Percentiles rank a stretch among this genome's conserved stretches.
Conservation (phyloP, 2,329 filamentous ascomycete genomes). For the Teratosphaeria zuluensis region DNA sequence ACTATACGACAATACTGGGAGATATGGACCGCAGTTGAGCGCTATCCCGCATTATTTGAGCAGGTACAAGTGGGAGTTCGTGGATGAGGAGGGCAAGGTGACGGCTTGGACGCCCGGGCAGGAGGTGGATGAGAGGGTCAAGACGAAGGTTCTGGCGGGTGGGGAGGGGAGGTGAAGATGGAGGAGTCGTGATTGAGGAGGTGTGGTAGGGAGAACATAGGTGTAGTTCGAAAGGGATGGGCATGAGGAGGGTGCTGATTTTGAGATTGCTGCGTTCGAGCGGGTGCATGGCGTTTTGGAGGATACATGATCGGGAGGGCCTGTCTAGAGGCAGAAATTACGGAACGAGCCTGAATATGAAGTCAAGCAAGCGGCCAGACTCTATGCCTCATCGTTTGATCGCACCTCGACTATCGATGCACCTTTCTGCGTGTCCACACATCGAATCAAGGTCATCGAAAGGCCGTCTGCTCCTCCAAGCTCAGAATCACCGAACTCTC, state of each 20-base stretch:
- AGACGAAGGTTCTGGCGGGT: conserved; percentile 23
- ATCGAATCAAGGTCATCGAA: too few relatives aligned
- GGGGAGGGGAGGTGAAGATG: conserved; percentile 11
- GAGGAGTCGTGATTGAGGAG: conserved; percentile 9
- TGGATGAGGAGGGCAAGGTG: conserved; percentile 84
- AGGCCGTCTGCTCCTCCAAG: too few relatives aligned
- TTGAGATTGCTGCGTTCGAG: neutral
- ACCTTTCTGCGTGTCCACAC: too few relatives aligned
- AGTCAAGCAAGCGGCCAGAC: too few relatives aligned
- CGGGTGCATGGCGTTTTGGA: neutral
- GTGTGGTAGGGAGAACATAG: neutral
- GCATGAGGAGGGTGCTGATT: neutral
- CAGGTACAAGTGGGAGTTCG: conserved; percentile 94
- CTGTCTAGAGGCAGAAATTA: too few relatives aligned
- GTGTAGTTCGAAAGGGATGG: neutral
- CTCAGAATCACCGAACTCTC: too few relatives aligned
- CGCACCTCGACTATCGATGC: too few relatives aligned
- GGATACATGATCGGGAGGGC: too few relatives aligned
- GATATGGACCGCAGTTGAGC: conserved; percentile 91
- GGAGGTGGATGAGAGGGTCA: conserved; percentile 20
- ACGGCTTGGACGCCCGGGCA: conserved; percentile 38
- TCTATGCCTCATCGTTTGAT: too few relatives aligned
- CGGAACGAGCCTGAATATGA: too few relatives aligned
- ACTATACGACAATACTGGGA: conserved; percentile 90
- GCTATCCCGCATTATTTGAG: conserved; percentile 93